phyloP scores from a whole-genome alignment of 805 yeast genomes.

The Grigorovia jiainica region DNA sequence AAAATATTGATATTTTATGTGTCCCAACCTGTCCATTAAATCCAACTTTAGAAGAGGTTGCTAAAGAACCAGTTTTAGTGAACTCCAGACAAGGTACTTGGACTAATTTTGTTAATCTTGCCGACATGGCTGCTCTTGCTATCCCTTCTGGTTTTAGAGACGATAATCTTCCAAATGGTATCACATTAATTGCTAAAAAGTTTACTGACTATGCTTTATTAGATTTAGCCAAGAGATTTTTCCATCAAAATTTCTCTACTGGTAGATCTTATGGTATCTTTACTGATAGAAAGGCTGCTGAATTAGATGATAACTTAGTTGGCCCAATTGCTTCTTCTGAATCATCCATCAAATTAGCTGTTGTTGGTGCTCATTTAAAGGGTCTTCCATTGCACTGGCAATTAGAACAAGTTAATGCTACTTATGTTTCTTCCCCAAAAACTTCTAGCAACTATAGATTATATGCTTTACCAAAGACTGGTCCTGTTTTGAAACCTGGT shows the following conservation, averaged over 20 bases:
- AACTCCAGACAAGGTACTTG: slow-evolving; percentile 96
- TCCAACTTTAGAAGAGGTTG: slow-evolving; percentile 69
- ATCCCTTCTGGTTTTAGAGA: slow-evolving; percentile 82
- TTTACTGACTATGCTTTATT: slow-evolving; percentile 85
- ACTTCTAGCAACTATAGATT: slow-evolving; percentile 66
- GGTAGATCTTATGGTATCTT: slow-evolving; percentile 49
- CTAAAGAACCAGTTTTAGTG: slow-evolving; percentile 65
- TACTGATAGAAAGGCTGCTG: slow-evolving; percentile 6
- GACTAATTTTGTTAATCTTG: slow-evolving; percentile 92
- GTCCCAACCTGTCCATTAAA: slow-evolving; percentile 94
- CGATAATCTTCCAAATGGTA: slow-evolving; percentile 87
- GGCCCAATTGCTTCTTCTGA: slow-evolving; percentile 26
- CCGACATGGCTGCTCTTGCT: slow-evolving; percentile 86
- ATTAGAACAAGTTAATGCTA: slow-evolving; percentile 72
- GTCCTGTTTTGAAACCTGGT: slow-evolving; percentile 87
- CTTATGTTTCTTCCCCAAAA: slow-evolving; percentile 51
- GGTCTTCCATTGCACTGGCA: slow-evolving; percentile 95
- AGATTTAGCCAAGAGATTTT: slow-evolving; percentile 68
- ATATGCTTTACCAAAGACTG: slow-evolving; percentile 73
- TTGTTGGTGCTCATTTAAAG: slow-evolving; percentile 89
- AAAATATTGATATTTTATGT: slow-evolving; percentile 60
- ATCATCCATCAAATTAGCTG: slow-evolving; percentile 61
- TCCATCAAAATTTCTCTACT: slow-evolving; percentile 38
- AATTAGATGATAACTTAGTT: slow-evolving; percentile 8
- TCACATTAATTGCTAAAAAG: slow-evolving; percentile 71